Evolutionary conservation across 2,329 filamentous ascomycete genomes (phyloP), one percentile per base, ranked within the genome.

Genomic region (Xylariaceae sp.): DNA sequence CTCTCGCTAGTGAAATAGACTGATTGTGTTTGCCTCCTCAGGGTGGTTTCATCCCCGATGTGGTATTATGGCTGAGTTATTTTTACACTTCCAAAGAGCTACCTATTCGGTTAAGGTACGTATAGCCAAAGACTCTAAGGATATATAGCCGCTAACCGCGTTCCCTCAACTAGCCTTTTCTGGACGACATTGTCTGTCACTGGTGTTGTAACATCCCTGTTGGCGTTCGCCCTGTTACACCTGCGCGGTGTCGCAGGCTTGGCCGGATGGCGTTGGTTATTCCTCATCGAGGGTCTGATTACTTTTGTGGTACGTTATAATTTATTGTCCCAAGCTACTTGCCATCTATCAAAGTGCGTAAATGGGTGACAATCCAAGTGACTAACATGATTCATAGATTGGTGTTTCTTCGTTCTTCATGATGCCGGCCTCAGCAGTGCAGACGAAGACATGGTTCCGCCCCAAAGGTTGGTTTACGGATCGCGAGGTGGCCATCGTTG

Each of bases 401-500:
- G 82, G 82, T 0, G 60, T 84, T 2, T 68, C 75, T 9, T 79
- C 80, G 0, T 83, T 78, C 66, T 79, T 83, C 61, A 76, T 81
- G 58, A 82, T 86, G 77, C 82, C 82, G 0, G 74, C 75, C 1
- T 78, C 76, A 0, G 74, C 74, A 0, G 75, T 77, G 1, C 77
- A 82, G 63, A 82, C 79, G 0, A 79, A 79, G 59, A 75, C 75
- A 2, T 80, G 77, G 77, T 80, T 80, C 61, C 74, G 78, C 0
- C 76, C 75, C 0, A 79, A 78, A 7, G 77, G 80, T 2, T 87
- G 84, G 84, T 87, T 86, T 67, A 80, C 69, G 1, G 82, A 85
- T 48, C 79, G 79, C 14, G 83, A 86, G 65, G 77, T 82, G 33
- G 71, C 74, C 23, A 87, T 87, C 44, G 76, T 86, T 2, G 83